Evolutionary conservation across 345 rosid species (phyloP).

Genomic region (Microcos paniculata): DNA sequence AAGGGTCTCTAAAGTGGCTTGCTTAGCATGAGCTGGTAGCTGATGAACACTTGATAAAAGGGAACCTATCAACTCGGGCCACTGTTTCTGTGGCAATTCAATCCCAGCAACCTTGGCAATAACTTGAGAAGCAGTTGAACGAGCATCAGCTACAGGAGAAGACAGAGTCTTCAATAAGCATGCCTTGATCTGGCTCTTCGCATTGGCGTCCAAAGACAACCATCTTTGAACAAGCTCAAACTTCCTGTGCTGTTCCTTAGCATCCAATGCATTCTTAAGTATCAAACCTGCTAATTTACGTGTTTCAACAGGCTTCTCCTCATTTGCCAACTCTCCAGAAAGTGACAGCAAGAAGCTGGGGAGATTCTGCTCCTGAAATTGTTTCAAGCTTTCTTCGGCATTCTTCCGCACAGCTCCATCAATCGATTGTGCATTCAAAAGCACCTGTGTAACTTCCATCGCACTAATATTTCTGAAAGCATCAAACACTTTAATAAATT

Average conservation of each 20-base stretch:
- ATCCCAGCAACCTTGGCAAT: slow-evolving; percentile 73
- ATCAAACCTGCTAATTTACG: slow-evolving; percentile 74
- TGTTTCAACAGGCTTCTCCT: slow-evolving; percentile 73
- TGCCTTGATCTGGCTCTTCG: slow-evolving; percentile 60
- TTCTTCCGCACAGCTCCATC: slow-evolving; percentile 67
- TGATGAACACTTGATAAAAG: slow-evolving; percentile 68
- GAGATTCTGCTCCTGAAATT: slow-evolving; percentile 69
- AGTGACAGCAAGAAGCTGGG: slow-evolving; percentile 60
- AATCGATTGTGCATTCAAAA: slow-evolving; percentile 68
- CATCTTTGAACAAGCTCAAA: slow-evolving; percentile 63
- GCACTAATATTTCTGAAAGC: slow-evolving; percentile 25
- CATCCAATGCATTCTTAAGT: slow-evolving; percentile 68
- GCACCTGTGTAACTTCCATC: slow-evolving; percentile 70
- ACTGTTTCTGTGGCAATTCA: slow-evolving; percentile 76
- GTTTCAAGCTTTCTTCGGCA: slow-evolving; percentile 70
- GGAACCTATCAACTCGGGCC: slow-evolving; percentile 71
- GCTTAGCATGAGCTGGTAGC: slow-evolving; percentile 62
- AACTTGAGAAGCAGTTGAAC: slow-evolving; percentile 70
- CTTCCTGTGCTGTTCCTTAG: slow-evolving; percentile 59
- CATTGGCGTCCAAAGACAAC: slow-evolving; percentile 52
- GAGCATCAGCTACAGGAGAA: slow-evolving; percentile 59
- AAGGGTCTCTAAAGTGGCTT: slow-evolving; percentile 76
- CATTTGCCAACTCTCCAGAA: slow-evolving; percentile 42
- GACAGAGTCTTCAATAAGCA: slow-evolving; percentile 58
- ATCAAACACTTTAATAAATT: neutral